A percentile compares a stretch with the other conserved stretches of the same genome.
phyloP scores from a whole-genome alignment of 2,329 filamentous ascomycete genomes.

The Hymenoscyphus infarciens region DNA sequence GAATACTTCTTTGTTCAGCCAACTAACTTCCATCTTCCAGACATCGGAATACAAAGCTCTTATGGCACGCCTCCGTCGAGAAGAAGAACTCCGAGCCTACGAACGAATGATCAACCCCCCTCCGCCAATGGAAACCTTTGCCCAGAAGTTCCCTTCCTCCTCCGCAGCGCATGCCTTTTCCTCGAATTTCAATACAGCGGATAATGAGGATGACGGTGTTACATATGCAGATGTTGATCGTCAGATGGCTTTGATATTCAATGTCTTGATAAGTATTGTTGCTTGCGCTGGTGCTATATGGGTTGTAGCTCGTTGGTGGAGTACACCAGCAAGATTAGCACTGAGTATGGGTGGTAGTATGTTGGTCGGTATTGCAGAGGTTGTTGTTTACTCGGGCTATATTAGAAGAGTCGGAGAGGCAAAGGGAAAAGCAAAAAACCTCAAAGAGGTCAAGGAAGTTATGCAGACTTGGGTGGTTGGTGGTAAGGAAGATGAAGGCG shows the following conservation, averaged over 20 bases:
- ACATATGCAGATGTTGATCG: slow-evolving; percentile 71
- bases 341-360: slow-evolving; percentile 67
- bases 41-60: slow-evolving; percentile 79
- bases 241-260: slow-evolving; percentile 82
- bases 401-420: slow-evolving; percentile 67
- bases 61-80: slow-evolving; percentile 78
- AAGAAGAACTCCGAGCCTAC: slow-evolving; percentile 81
- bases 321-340: slow-evolving; percentile 63
- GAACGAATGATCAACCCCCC: slow-evolving; percentile 70
- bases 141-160: slow-evolving; percentile 53
- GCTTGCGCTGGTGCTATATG: slow-evolving; percentile 75
- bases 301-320: slow-evolving; percentile 76
- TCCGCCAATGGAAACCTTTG: slow-evolving; percentile 53
- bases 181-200: slow-evolving; percentile 40
- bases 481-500: slow-evolving; percentile 29
- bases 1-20: background rate
- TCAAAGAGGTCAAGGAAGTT: slow-evolving; percentile 65
- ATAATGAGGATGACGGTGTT: slow-evolving; percentile 56
- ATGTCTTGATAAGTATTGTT: slow-evolving; percentile 82
- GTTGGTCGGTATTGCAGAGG: slow-evolving; percentile 70
- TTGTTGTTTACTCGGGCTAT: slow-evolving; percentile 73
- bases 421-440: slow-evolving; percentile 57
- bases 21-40: slow-evolving; percentile 40
- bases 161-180: slow-evolving; percentile 53
- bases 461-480: slow-evolving; percentile 68